Conservation (phyloP, 2,329 filamentous ascomycete species). For the Paecilomyces variotii region DNA sequence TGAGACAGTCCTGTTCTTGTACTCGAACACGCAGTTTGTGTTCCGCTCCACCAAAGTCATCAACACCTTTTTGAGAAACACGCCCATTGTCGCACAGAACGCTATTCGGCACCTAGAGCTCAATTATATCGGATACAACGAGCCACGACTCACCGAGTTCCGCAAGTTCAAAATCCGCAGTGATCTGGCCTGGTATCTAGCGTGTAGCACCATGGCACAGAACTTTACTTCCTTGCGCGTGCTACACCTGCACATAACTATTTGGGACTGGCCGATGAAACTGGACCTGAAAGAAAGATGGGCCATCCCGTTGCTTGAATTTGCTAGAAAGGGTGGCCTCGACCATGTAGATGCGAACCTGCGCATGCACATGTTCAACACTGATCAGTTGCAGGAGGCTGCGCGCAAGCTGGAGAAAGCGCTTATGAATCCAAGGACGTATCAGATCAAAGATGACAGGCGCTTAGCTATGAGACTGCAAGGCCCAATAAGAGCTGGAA, state of each 20-base stretch:
- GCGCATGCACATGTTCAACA: conserved; percentile 7
- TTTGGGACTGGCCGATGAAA: conserved; percentile 14
- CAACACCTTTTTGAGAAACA: conserved; percentile 22
- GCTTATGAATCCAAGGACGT: conserved; percentile 11
- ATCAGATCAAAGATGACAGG: conserved; percentile 12
- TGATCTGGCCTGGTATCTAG: conserved; percentile 12
- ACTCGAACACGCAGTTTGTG: conserved; percentile 28
- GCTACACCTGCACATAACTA: conserved; percentile 10
- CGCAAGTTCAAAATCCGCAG: conserved; percentile 12
- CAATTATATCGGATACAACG: conserved; percentile 17
- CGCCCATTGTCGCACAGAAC: conserved; percentile 50
- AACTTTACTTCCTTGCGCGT: conserved; percentile 7
- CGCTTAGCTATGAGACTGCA: conserved; percentile 8
- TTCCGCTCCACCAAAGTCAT: conserved; percentile 11
- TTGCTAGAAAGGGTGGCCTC: conserved; percentile 5
- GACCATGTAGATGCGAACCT: conserved; percentile 11
- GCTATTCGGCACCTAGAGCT: conserved; percentile 36
- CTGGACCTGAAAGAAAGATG: conserved; percentile 13
- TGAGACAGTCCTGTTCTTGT: conserved; percentile 60
- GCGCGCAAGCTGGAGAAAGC: conserved; percentile 10
- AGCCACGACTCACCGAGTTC: conserved; percentile 10
- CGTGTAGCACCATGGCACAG: conserved; percentile 10
- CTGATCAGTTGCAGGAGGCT: conserved; percentile 6
- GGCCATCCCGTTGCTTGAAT: conserved; percentile 13
- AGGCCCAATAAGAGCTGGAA: conserved; percentile 6